These are phyloP conservation scores for Gastrodia elata DNA, from an alignment of 106 monocot genomes.

Conservation along the genomic window DNA sequence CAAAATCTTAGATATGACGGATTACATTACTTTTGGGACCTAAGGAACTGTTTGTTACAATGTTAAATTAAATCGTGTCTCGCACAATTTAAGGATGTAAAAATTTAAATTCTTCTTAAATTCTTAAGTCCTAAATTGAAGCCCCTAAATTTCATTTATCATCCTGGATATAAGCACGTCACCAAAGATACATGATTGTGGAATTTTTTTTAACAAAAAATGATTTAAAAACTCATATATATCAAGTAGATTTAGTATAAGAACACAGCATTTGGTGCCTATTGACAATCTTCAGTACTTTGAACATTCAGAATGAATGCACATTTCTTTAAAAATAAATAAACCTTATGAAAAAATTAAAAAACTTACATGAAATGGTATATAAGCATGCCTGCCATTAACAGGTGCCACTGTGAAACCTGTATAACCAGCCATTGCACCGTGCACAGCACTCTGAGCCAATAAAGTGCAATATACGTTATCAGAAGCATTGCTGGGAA, in stretches of 20 bases:
- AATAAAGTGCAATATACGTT: conserved; percentile 89
- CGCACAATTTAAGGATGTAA: no score
- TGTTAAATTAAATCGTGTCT: no score
- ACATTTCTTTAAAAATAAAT: neutral
- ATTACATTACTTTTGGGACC: no score
- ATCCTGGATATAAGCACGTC: neutral
- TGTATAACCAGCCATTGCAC: conserved; percentile 92
- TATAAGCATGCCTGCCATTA: conserved; percentile 89
- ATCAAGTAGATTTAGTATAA: neutral
- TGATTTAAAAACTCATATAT: neutral
- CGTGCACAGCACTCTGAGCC: conserved; percentile 88
- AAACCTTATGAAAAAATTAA: neutral
- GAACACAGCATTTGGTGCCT: neutral
- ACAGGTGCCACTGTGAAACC: conserved; percentile 86
- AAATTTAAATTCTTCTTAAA: no score
- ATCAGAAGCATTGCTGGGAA: conserved; percentile 88
- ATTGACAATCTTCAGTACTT: neutral
- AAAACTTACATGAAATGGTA: conserved; percentile 75
- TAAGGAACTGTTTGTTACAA: no score
- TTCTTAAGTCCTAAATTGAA: no score
- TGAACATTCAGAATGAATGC: neutral
- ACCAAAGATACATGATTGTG: neutral
- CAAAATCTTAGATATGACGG: no score
- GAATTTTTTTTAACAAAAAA: neutral
- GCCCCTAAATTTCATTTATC: neutral